Percentiles rank a stretch among this genome's conserved stretches.
Evolutionary conservation across 129 eudicot species (phyloP).

Genomic region (Gnaphalium uliginosum): DNA sequence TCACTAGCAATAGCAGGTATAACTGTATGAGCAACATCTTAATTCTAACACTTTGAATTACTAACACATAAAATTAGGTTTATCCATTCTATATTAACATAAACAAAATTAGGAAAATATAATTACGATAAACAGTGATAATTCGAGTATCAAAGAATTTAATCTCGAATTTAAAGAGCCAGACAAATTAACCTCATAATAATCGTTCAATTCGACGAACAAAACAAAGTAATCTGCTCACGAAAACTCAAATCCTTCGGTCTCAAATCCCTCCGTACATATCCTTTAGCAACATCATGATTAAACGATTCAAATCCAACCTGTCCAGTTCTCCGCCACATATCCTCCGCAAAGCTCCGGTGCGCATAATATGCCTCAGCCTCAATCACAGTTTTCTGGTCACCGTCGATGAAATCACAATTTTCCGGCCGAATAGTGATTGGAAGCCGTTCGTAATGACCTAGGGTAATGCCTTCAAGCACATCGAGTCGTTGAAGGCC

Average conservation of each 20-base stretch:
- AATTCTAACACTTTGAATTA: too few relatives aligned
- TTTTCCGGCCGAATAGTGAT: slow-evolving; percentile 20
- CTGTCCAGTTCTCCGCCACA: slow-evolving; percentile 68
- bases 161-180: too few relatives aligned
- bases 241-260: slow-evolving; percentile 54
- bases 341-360: slow-evolving; percentile 58
- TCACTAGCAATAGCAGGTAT: too few relatives aligned
- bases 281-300: slow-evolving; percentile 53
- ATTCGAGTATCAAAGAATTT: too few relatives aligned
- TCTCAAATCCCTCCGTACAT: slow-evolving; percentile 58
- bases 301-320: slow-evolving; percentile 41
- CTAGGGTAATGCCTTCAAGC: slow-evolving; percentile 57
- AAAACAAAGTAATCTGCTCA: slow-evolving; percentile 52
- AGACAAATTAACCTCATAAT: slow-evolving; percentile 19
- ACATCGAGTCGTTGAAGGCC: slow-evolving; percentile 61
- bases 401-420: slow-evolving; percentile 4
- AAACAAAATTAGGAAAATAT: not conserved
- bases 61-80: too few relatives aligned
- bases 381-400: slow-evolving; percentile 6
- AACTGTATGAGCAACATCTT: too few relatives aligned
- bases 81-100: not conserved
- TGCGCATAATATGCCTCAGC: slow-evolving; percentile 70
- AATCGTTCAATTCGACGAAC: slow-evolving; percentile 17
- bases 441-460: slow-evolving; percentile 79
- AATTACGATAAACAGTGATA: not conserved